Evolutionary conservation across 352 stramenopile genomes (phyloP), one percentile per base, ranked within the genome.

Genomic region (Phytophthora agathidicida): DNA sequence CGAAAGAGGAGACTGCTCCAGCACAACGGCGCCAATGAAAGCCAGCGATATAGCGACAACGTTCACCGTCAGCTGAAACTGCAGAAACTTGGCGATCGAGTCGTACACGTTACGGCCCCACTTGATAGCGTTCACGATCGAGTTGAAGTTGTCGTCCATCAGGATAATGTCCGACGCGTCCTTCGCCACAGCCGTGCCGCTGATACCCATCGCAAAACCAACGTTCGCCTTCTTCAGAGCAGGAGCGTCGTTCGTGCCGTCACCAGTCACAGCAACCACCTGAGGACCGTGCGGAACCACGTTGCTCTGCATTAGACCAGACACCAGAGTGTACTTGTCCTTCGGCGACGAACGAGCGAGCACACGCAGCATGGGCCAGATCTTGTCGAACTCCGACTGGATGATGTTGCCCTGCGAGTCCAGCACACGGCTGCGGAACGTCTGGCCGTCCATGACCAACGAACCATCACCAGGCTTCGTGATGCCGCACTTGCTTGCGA

Each of bases 11-110:
- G 83, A 88, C 44, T 86, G 74, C 22, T 84, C 61, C 13, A 88
- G 48, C 5, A 73, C 47, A 17, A 86, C 69, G 1, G 91, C 87
- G 19, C 86, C 89, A 22, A 98, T 57, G 51, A 98, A 97, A 10
- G 92, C 94, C 16, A 98, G 69, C 30, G 78, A 87, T 26, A 99
- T 80, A 2, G 93, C 96, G 1, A 95, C 86, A 28, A 98, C 81
- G 67, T 98, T 98, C 8, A 98, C 89, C 16, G 93, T 98, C 36
- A 98, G 71, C 69, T 98, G 93, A 60, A 98, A 98, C 77, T 98
- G 93, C 28, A 98, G 71, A 65, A 98, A 98, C 71, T 98, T 98
- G 23, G 86, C 62, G 52, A 98, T 97, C 58, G 92, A 97, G 68
- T 98, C 94, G 70, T 97, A 98, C 7, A 98, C 91, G 47, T 91